Evolutionary conservation across 257 asterid species (phyloP).

Genomic region (Thymus mandschuricus): DNA sequence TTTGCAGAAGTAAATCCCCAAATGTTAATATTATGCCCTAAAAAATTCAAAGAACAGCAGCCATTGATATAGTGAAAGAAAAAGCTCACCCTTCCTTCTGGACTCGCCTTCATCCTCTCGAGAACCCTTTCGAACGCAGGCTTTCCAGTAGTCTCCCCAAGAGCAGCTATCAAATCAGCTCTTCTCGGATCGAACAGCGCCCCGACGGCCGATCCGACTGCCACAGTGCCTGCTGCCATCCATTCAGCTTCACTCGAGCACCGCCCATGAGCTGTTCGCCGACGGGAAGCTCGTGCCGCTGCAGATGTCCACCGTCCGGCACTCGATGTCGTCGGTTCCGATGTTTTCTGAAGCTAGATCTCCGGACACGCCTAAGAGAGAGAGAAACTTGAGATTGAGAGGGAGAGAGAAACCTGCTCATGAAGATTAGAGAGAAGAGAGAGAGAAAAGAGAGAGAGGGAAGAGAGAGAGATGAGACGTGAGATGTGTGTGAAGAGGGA

Average conservation of each 20-base stretch:
- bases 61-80: slow-evolving; percentile 16
- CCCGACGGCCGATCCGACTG: slow-evolving; percentile 91
- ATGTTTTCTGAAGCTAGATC: slow-evolving; percentile 39
- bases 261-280: slow-evolving; percentile 74
- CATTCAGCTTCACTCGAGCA: slow-evolving; percentile 61
- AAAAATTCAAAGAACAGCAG: slow-evolving; percentile 1
- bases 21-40: slow-evolving; percentile 6
- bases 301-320: slow-evolving; percentile 60
- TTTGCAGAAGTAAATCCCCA: background rate
- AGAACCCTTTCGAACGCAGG: slow-evolving; percentile 88
- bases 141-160: slow-evolving; percentile 92
- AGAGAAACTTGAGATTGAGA: no score
- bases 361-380: slow-evolving; percentile 48
- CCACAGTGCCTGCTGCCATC: slow-evolving; percentile 93
- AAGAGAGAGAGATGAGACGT: no score
- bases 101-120: slow-evolving; percentile 73
- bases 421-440: no score
- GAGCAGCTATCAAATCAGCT: slow-evolving; percentile 91
- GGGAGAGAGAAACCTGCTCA: no score
- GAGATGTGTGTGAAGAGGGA: no score
- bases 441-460: no score
- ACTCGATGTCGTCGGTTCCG: slow-evolving; percentile 35
- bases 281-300: slow-evolving; percentile 86
- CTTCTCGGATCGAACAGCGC: slow-evolving; percentile 88
- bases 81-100: slow-evolving; percentile 78